Percentiles rank a stretch among this genome's conserved stretches.
These are phyloP conservation scores for Trichoderma asperelloides DNA, from an alignment of 495 filamentous ascomycete genomes.

Conservation along the genomic window DNA sequence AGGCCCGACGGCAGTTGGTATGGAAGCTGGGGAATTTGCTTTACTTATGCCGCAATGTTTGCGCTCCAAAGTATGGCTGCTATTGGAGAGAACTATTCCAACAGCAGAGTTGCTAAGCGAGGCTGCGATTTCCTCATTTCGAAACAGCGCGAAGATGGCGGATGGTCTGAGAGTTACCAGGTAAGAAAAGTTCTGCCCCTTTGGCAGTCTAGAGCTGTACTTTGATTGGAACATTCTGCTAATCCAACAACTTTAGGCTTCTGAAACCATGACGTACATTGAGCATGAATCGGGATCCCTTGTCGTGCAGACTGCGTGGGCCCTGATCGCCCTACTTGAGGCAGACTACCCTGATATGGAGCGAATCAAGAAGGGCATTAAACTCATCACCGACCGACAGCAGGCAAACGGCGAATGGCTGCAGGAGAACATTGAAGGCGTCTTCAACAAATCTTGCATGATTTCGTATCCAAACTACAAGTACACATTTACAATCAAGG, in stretches of 20 bases:
- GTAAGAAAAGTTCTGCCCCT: constrained; percentile 35
- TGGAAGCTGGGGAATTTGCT: constrained; percentile 95
- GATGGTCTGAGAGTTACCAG: constrained; percentile 93
- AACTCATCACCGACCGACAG: constrained; percentile 78
- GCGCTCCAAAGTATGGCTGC: constrained; percentile 77
- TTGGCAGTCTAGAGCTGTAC: background rate
- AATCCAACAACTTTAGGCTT: constrained; percentile 28
- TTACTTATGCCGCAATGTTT: constrained; percentile 94
- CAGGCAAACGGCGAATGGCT: constrained; percentile 85
- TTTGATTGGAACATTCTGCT: constrained; percentile 18
- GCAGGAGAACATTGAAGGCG: constrained; percentile 92
- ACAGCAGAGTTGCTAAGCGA: constrained; percentile 55
- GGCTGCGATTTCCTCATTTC: constrained; percentile 80
- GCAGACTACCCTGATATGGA: constrained; percentile 70
- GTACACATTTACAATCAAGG: constrained; percentile 90
- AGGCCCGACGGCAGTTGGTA: constrained; percentile 87
- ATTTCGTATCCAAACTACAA: constrained; percentile 99
- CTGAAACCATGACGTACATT: constrained; percentile 42
- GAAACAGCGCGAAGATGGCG: constrained; percentile 78
- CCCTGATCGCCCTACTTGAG: constrained; percentile 73
- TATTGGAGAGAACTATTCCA: constrained; percentile 72
- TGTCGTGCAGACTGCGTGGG: constrained; percentile 92
- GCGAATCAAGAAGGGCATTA: constrained; percentile 64
- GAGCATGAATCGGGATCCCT: constrained; percentile 56
- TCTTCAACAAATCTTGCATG: constrained; percentile 99